Percentiles rank a stretch among this genome's conserved stretches.
These are phyloP conservation scores for Macroventuria anomochaeta DNA, from an alignment of 2,329 filamentous ascomycete species.

Conservation along the genomic window DNA sequence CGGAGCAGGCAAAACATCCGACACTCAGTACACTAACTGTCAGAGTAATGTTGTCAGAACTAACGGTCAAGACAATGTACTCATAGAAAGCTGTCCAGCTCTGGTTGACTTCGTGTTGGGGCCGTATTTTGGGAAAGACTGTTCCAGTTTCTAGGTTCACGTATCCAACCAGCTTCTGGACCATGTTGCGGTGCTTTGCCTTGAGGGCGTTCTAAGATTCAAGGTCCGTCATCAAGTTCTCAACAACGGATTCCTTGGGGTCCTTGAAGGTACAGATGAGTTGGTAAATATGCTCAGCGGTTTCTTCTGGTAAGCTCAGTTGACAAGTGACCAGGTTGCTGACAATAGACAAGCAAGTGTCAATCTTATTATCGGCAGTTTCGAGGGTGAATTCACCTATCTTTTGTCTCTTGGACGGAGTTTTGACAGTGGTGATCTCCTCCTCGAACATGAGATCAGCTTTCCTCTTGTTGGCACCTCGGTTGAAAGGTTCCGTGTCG, in stretches of 20 bases:
- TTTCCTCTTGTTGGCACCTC: neutral
- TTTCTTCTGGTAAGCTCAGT: neutral
- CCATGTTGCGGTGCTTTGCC: neutral
- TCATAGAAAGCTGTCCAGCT: constrained; percentile 1
- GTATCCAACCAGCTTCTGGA: neutral
- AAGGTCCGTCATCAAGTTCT: neutral
- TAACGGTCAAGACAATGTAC: constrained; percentile 1
- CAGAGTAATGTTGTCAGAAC: neutral
- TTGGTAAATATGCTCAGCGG: neutral
- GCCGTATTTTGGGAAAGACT: neutral
- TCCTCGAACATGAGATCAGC: neutral
- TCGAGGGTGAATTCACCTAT: neutral
- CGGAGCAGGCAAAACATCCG: neutral
- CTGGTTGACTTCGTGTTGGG: neutral
- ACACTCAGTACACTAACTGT: neutral
- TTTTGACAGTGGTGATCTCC: neutral
- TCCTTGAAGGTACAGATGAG: constrained; percentile 1
- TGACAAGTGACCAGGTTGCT: neutral
- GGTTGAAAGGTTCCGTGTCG: neutral
- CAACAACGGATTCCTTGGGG: neutral
- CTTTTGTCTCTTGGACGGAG: neutral
- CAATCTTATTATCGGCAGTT: neutral
- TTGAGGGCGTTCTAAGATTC: neutral
- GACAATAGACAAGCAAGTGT: neutral
- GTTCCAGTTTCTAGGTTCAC: neutral